Conservation (phyloP, 73 alveolate species). For the Paraurostyla sp. region DNA sequence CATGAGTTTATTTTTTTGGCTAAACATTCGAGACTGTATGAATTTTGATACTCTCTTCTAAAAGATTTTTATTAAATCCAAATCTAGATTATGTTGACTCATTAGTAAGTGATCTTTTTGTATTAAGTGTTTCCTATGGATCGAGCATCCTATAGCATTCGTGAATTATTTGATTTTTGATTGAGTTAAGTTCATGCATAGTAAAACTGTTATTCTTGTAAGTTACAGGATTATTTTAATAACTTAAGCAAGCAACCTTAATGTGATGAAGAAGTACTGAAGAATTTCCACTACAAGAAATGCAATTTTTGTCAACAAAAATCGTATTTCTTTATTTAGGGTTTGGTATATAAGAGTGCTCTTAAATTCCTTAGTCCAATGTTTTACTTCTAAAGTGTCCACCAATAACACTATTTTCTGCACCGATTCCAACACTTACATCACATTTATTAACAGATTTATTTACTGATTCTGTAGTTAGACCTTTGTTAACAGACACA, state of each 20-base stretch:
- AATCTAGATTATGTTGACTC: not conserved
- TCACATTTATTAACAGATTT: not conserved
- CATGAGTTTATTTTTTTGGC: not conserved
- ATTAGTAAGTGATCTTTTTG: not conserved
- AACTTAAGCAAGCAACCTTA: slow-evolving; percentile 49
- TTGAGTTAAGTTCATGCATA: not conserved
- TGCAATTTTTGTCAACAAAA: slow-evolving; percentile 36
- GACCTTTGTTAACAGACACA: not conserved
- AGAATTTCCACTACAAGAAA: slow-evolving; percentile 56
- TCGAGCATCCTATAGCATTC: slow-evolving; percentile 9
- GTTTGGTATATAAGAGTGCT: too few relatives aligned
- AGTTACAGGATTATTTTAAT: slow-evolving; percentile 28
- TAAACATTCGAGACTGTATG: too few relatives aligned
- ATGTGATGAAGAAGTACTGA: slow-evolving; percentile 33
- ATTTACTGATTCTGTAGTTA: not conserved
- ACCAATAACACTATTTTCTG: too few relatives aligned
- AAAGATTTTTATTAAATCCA: not conserved
- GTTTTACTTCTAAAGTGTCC: slow-evolving; percentile 6
- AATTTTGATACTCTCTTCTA: slow-evolving; percentile 19
- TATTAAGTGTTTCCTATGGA: not conserved
- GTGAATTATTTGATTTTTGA: not conserved
- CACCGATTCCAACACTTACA: too few relatives aligned
- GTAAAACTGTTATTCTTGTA: not conserved
- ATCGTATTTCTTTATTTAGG: not conserved
- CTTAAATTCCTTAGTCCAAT: not conserved